Evolutionary conservation across 257 asterid species (phyloP).

Genomic region (Scutellaria barbata): DNA sequence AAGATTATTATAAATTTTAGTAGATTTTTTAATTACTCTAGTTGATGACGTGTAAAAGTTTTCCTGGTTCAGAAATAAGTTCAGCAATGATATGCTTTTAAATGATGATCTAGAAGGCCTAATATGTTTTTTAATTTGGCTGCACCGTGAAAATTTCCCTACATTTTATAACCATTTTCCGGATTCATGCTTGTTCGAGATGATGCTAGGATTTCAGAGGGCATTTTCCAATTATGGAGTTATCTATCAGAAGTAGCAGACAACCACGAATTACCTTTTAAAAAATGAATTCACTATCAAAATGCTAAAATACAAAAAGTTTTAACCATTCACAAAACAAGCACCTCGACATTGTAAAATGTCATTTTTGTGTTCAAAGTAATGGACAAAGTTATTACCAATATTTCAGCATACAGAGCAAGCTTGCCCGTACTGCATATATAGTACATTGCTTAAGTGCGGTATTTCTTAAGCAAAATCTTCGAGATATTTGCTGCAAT

Average conservation of each 20-base stretch:
- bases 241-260: constrained; percentile 20
- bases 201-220: constrained; percentile 13
- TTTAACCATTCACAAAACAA: not conserved
- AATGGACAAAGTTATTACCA: not conserved
- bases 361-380: not conserved
- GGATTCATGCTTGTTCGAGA: constrained; percentile 2
- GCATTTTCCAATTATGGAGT: constrained; percentile 8
- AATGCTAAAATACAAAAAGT: not conserved
- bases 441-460: not conserved
- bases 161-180: not conserved
- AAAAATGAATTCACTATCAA: not conserved
- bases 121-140: not conserved
- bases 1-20: not conserved
- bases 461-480: not conserved
- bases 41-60: not conserved
- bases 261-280: not conserved
- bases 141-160: not conserved
- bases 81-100: not conserved
- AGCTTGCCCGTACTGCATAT: not conserved
- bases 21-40: too few relatives aligned
- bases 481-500: not conserved
- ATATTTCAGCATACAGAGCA: not conserved
- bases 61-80: not conserved
- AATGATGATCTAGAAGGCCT: not conserved
- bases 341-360: not conserved